These are phyloP conservation scores for Osmanthus fragrans DNA, from an alignment of 257 asterid genomes.

Conservation along the genomic window DNA sequence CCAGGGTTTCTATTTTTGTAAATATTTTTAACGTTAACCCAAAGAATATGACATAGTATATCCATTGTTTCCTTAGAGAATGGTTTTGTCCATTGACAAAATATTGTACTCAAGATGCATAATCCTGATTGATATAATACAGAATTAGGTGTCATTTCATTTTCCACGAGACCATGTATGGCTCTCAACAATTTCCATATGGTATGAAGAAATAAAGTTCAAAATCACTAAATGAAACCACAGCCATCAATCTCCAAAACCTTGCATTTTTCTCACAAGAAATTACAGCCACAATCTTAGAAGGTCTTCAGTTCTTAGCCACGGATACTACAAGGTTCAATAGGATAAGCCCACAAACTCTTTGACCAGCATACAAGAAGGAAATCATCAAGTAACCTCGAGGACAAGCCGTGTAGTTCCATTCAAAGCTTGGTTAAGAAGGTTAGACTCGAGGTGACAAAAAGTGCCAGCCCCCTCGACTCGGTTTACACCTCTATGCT, in stretches of 20 bases:
- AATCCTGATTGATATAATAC: background rate
- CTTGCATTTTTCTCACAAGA: too few relatives aligned
- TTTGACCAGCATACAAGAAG: too few relatives aligned
- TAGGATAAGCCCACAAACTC: too few relatives aligned
- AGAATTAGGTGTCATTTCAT: background rate
- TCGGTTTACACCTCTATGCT: background rate
- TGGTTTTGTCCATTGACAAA: background rate
- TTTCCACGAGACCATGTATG: background rate
- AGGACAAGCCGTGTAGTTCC: too few relatives aligned
- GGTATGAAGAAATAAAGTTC: background rate
- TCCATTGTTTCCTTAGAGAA: background rate
- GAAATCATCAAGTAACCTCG: too few relatives aligned
- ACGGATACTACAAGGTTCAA: too few relatives aligned
- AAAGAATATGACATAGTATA: background rate
- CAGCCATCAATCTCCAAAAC: background rate
- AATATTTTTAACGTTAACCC: background rate
- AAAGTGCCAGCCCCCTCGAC: background rate
- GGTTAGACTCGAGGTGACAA: background rate
- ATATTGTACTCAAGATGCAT: background rate
- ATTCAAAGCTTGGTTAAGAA: too few relatives aligned
- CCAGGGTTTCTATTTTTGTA: too few relatives aligned
- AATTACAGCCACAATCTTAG: too few relatives aligned
- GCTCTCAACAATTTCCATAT: too few relatives aligned
- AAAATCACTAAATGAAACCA: background rate
- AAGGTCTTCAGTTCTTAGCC: too few relatives aligned